Percentiles rank a stretch among this genome's conserved stretches.
phyloP scores from a whole-genome alignment of 2,329 filamentous ascomycete genomes.

The Ampelomyces quisqualis region DNA sequence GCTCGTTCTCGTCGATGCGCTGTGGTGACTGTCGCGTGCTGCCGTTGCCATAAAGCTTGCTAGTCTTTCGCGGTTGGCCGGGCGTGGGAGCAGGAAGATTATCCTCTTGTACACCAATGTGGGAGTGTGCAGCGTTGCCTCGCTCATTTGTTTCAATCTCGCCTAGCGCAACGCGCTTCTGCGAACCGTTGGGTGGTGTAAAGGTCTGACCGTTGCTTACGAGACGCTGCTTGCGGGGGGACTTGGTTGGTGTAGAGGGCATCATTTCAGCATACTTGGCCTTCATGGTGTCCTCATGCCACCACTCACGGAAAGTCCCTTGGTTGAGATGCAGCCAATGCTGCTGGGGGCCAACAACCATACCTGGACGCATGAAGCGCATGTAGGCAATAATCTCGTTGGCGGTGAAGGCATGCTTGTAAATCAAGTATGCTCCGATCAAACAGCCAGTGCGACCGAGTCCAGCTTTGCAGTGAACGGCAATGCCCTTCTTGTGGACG shows the following conservation, averaged over 20 bases:
- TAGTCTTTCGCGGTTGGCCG: constrained; percentile 89
- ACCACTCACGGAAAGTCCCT: constrained; percentile 97
- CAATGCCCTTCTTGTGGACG: constrained; percentile 85
- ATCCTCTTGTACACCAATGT: constrained; percentile 74
- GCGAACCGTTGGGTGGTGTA: constrained; percentile 79
- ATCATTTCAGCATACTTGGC: constrained; percentile 71
- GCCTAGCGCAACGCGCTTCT: constrained; percentile 81
- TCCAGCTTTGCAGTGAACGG: constrained; percentile 97
- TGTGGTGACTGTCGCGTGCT: constrained; percentile 37
- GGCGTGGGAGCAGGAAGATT: constrained; percentile 93
- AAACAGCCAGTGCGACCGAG: constrained; percentile 92
- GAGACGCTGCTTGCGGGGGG: constrained; percentile 48
- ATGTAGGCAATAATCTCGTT: constrained; percentile 98
- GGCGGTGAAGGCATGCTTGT: constrained; percentile 93
- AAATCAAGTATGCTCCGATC: constrained; percentile 96
- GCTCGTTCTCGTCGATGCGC: constrained; percentile 51
- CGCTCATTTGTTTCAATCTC: constrained; percentile 84
- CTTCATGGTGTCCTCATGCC: constrained; percentile 76
- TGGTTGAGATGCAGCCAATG: constrained; percentile 99
- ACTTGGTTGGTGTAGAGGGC: constrained; percentile 60
- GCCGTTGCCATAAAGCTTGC: constrained; percentile 67
- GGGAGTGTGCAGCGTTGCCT: constrained; percentile 44
- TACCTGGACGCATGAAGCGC: constrained; percentile 97
- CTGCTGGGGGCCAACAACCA: constrained; percentile 98
- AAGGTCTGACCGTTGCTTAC: constrained; percentile 70